Base-by-base conservation (phyloP, 148 eudicot species). In the Nepenthes gracilis region DNA sequence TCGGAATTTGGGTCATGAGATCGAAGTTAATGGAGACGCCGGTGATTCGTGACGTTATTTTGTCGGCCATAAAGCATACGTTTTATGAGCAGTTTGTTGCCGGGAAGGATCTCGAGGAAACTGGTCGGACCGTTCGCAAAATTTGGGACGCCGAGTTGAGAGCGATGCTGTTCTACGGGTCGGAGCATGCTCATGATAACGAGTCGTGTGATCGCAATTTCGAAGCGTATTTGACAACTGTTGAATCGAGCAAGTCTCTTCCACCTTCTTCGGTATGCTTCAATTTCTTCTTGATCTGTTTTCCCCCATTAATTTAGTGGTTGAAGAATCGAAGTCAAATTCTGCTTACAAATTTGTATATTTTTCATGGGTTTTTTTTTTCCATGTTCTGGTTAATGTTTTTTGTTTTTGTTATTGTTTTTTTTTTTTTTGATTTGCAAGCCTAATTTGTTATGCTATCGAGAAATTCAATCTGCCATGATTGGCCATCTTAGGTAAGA, bases 1-100 rank as follows among this genome's bases (percentile, higher is more conserved):
- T 88, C 54, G 98, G 98, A 8, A 55, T 67, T 47, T 74, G 85
- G 84, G 81, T 93, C 0, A 84, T 86, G 95, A 67, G 74, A 15
- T 92, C 94, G 0, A 71, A 56, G 67, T 60, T 86, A 47, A 75
- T 93, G 72, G 63, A 67, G 1, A 66, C 61, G 7, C 74, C 78
- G 15, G 38, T 80, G 6, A 35, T 76, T 1, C 61, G 77, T 2
- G 67, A 76, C 51, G 49, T 67, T 11, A 64, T 82, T 8, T 14
- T 84, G 2, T 80, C 69, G 8, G 45, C 60, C 0, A 73, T 80
- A 0, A 73, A 75, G n/a, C 67, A 54, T 11, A 86, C 83, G 23
- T 75, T 93, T 43, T 93, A 78, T 50, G 95, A 80, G 5, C 98
- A 93, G 36, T 93, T 93, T 60, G 84, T 83, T 37, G 96, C 91